These are phyloP conservation scores for Phycomyces nitens DNA, from an alignment of 192 early-diverging fungal genomes.

Conservation along the genomic window DNA sequence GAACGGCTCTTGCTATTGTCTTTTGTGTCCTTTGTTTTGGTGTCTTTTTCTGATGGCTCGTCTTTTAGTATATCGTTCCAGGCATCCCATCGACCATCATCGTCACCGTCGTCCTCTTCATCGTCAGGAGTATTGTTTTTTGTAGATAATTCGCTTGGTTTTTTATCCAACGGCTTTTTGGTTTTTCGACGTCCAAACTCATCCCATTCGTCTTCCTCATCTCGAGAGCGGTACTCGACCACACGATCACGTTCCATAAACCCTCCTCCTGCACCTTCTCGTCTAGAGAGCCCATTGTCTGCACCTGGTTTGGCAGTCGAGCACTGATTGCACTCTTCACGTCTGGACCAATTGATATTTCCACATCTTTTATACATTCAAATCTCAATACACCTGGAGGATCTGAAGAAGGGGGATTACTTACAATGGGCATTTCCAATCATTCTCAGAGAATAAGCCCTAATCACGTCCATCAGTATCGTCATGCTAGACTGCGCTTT, in stretches of 20 bases:
- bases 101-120: not conserved
- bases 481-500: not conserved
- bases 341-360: slow-evolving; percentile 37
- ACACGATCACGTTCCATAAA: slow-evolving; percentile 35
- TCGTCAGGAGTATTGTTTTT: not conserved
- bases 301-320: slow-evolving; percentile 28
- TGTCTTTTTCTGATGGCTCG: not conserved
- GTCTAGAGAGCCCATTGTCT: slow-evolving; percentile 12
- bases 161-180: not conserved
- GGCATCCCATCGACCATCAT: not conserved
- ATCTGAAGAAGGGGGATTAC: not conserved
- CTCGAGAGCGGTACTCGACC: slow-evolving; percentile 21
- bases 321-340: slow-evolving; percentile 32
- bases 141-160: not conserved
- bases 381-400: not conserved
- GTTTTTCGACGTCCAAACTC: slow-evolving; percentile 30
- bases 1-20: not conserved
- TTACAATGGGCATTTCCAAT: slow-evolving; percentile 31
- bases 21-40: not conserved
- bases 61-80: slow-evolving; percentile 1
- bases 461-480: not conserved
- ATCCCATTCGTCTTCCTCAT: slow-evolving; percentile 34
- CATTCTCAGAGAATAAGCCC: slow-evolving; percentile 32
- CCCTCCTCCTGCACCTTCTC: slow-evolving; percentile 35
- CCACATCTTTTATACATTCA: slow-evolving; percentile 19